Percentiles rank a stretch among this genome's conserved stretches.
These are phyloP conservation scores for Trichoderma arundinaceum DNA, from an alignment of 2,329 filamentous ascomycete genomes.

Conservation along the genomic window DNA sequence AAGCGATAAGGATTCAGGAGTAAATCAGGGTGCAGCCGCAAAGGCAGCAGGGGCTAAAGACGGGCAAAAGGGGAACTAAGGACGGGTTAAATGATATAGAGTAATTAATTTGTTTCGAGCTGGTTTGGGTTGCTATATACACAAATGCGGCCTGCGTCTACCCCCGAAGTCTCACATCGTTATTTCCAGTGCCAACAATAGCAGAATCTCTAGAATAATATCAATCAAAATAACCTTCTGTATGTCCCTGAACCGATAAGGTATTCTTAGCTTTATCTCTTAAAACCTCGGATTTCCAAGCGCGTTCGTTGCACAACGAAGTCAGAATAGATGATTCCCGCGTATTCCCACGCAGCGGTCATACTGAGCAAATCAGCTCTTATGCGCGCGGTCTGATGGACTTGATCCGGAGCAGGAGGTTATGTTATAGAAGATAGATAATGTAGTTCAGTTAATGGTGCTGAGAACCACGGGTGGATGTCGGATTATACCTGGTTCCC, in stretches of 20 bases:
- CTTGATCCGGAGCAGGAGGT: background rate
- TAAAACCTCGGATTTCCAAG: background rate
- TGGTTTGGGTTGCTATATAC: slow-evolving; percentile 8
- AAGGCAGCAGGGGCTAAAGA: slow-evolving; percentile 55
- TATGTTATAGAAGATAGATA: background rate
- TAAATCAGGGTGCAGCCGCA: slow-evolving; percentile 29
- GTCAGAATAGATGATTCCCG: background rate
- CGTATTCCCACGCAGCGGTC: background rate
- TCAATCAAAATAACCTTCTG: background rate
- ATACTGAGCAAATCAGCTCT: background rate
- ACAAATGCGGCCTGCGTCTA: slow-evolving; percentile 13
- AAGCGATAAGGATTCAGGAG: slow-evolving; percentile 5
- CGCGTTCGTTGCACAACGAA: background rate
- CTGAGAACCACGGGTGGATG: background rate
- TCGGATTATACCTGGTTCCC: background rate
- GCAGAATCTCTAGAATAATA: background rate
- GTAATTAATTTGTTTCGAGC: slow-evolving; percentile 21
- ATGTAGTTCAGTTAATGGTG: background rate
- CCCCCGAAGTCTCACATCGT: background rate
- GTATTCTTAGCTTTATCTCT: background rate
- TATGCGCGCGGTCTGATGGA: background rate
- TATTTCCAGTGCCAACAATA: background rate
- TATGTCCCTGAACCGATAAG: background rate
- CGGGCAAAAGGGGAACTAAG: slow-evolving; percentile 16
- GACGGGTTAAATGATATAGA: slow-evolving; percentile 13